These are phyloP conservation scores for Globisporangium takayamanum DNA, from an alignment of 352 stramenopile species.

Conservation along the genomic window DNA sequence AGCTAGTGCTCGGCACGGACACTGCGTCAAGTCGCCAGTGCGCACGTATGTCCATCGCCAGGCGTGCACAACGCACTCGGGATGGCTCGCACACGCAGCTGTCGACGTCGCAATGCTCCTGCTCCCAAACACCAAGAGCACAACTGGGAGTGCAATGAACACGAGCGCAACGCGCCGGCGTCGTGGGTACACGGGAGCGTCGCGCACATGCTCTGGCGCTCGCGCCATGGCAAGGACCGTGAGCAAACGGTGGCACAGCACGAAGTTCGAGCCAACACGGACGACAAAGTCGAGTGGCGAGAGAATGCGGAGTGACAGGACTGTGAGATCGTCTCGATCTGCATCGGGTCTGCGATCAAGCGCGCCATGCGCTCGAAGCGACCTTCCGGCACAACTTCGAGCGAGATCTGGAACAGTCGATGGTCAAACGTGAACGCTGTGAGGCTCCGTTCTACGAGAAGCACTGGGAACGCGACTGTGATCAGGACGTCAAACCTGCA, in stretches of 20 bases:
- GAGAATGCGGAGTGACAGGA: conserved; percentile 29
- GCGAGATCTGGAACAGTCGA: conserved; percentile 16
- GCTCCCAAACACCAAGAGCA: not conserved
- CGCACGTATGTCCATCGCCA: conserved; percentile 4
- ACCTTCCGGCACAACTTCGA: conserved; percentile 14
- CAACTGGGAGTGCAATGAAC: not conserved
- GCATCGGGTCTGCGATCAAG: conserved; percentile 20
- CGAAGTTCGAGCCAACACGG: conserved; percentile 21
- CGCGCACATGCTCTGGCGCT: too few relatives aligned
- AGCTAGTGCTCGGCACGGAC: conserved; percentile 24
- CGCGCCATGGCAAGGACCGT: conserved; percentile 2
- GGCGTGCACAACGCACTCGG: conserved; percentile 11
- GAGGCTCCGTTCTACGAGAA: conserved; percentile 22
- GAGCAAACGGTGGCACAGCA: conserved; percentile 18
- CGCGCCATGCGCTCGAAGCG: conserved; percentile 14
- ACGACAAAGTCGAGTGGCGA: conserved; percentile 22
- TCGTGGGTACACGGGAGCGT: conserved; percentile 11
- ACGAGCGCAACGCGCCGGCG: conserved; percentile 9
- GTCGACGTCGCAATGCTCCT: conserved; percentile 6
- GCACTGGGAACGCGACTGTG: conserved; percentile 21
- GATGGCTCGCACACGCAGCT: conserved; percentile 1
- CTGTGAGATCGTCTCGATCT: conserved; percentile 20
- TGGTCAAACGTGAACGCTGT: conserved; percentile 24
- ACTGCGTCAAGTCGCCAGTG: conserved; percentile 12
- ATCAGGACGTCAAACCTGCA: conserved; percentile 30